Evolutionary conservation across 768 basidiomycete species (phyloP).

Genomic region (Panaeolus cyanescens): DNA sequence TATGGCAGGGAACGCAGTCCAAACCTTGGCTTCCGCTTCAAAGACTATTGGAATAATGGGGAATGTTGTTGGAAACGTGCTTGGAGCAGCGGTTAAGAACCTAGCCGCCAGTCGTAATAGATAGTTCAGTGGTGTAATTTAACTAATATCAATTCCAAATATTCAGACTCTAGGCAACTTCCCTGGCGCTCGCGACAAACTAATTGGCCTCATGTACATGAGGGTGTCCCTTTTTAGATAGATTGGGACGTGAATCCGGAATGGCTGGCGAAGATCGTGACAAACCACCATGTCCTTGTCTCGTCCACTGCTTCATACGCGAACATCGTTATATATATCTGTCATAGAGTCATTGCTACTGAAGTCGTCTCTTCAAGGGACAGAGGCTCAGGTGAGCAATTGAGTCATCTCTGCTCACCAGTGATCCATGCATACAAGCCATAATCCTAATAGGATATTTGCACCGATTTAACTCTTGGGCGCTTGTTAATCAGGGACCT

Average conservation of each 20-base stretch:
- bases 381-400: neutral
- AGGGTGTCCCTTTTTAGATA: too few relatives aligned
- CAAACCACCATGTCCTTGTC: neutral
- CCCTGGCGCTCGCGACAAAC: too few relatives aligned
- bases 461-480: neutral
- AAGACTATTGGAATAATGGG: conserved; percentile 29
- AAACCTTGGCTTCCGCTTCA: conserved; percentile 39
- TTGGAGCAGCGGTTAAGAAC: conserved; percentile 30
- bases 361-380: neutral
- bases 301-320: neutral
- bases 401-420: too few relatives aligned
- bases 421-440: too few relatives aligned
- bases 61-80: conserved; percentile 25
- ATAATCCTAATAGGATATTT: neutral
- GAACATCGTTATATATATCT: neutral
- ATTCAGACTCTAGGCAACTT: neutral
- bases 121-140: neutral
- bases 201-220: too few relatives aligned
- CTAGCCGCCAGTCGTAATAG: conserved; percentile 11
- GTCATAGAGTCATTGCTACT: neutral
- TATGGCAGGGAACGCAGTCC: conserved; percentile 45
- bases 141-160: neutral
- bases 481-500: neutral
- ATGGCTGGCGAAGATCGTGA: too few relatives aligned
- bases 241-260: too few relatives aligned